phyloP scores from a whole-genome alignment of 768 basidiomycete species.

The Porphyrellus cyaneotinctus region DNA sequence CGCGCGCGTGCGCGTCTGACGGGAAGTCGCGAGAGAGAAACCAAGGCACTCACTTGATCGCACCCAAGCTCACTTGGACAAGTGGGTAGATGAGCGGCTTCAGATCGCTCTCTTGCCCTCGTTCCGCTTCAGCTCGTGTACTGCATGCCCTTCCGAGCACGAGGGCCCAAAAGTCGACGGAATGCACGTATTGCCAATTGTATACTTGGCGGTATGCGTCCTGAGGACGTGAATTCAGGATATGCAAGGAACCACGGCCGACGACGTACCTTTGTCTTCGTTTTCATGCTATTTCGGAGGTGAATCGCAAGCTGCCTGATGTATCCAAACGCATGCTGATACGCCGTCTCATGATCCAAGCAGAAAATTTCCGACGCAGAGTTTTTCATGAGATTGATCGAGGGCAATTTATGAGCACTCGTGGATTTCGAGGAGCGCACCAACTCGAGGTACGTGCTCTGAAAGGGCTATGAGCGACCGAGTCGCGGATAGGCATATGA shows the following conservation, averaged over 20 bases:
- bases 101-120: conserved; percentile 68
- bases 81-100: conserved; percentile 91
- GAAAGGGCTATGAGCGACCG: neutral
- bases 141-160: conserved; percentile 83
- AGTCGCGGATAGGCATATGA: neutral
- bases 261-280: conserved; percentile 66
- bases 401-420: conserved; percentile 80
- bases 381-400: conserved; percentile 97
- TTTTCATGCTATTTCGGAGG: conserved; percentile 86
- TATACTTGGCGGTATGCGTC: conserved; percentile 94
- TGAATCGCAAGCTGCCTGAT: conserved; percentile 94
- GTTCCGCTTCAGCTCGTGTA: conserved; percentile 46
- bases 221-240: conserved; percentile 34
- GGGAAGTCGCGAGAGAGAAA: neutral
- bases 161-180: conserved; percentile 92
- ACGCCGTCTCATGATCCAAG: conserved; percentile 65
- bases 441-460: conserved; percentile 88
- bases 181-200: conserved; percentile 98
- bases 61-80: conserved; percentile 90
- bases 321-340: conserved; percentile 94
- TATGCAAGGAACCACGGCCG: neutral
- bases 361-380: conserved; percentile 91
- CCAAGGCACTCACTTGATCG: conserved; percentile 66
- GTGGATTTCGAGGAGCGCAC: conserved; percentile 83
- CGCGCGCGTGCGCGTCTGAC: neutral